Base-by-base conservation (phyloP, 352 stramenopile genomes). In the Phytophthora tentaculata region DNA sequence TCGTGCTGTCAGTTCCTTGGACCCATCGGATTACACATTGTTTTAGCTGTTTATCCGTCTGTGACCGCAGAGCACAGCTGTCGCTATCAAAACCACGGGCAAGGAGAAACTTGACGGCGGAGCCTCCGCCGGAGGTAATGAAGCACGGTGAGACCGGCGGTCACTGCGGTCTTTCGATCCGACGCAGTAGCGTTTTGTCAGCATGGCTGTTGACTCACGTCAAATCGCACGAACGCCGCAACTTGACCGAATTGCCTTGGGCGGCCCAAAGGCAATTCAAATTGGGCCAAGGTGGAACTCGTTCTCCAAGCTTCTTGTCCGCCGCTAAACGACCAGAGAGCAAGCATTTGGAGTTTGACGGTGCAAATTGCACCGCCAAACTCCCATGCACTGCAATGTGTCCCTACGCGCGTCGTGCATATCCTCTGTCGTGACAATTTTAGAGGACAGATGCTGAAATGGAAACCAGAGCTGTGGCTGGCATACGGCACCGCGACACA, bases 201-300 rank as follows among this genome's bases (percentile, higher is more conserved):
- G 19, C 45, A 41, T 32, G 61, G 53, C 52, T 63, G 61, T 69
- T 64, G 61, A 69, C 53, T 63, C 53, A 64, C 50, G 45, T 64
- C 61, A 69, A 69, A 69, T 69, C 61, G 44, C 20, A 32, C 53
- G 41, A 56, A 28, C 51, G 23, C 19, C 35, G 3, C 52, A 41
- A 60, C 52, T 66, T 67, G 26, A 49, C 37, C 19, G 44, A 20
- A 16, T 16, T 63, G 28, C 1, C n/a, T n/a, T n/a, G n/a, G n/a
- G n/a, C n/a, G n/a, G n/a, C n/a, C n/a, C n/a, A n/a, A n/a, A n/a
- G n/a, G n/a, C n/a, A n/a, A n/a, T n/a, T n/a, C n/a, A n/a, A n/a
- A n/a, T n/a, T n/a, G n/a, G n/a, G n/a, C n/a, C n/a, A n/a, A n/a
- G n/a, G n/a, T n/a, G n/a, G n/a, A n/a, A n/a, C n/a, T n/a, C n/a